These are phyloP conservation scores for Zychaea mexicana DNA, from an alignment of 371 early-diverging fungal species.

Conservation along the genomic window DNA sequence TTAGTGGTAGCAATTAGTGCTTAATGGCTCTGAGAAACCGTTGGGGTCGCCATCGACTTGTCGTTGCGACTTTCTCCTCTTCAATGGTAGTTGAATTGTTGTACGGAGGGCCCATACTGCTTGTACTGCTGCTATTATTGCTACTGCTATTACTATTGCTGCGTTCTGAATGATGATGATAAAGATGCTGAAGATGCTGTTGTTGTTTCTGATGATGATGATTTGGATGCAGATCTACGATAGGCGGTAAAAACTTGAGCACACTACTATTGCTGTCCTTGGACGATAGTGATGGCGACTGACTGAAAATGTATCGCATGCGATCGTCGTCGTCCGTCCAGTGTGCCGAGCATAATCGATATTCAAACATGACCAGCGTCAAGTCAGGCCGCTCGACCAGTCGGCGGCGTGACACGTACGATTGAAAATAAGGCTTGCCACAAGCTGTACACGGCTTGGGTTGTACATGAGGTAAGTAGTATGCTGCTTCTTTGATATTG, in stretches of 20 bases:
- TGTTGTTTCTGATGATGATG: background rate
- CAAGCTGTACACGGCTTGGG: constrained; percentile 83
- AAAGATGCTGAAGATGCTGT: no score
- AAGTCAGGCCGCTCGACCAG: constrained; percentile 58
- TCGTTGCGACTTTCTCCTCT: background rate
- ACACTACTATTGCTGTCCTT: background rate
- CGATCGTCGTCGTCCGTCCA: constrained; percentile 75
- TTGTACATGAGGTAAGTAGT: constrained; percentile 57
- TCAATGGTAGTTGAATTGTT: background rate
- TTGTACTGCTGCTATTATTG: no score
- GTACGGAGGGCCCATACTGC: background rate
- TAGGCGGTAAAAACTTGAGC: constrained; percentile 1
- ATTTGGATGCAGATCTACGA: background rate
- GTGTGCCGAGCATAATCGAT: constrained; percentile 75
- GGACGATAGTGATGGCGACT: background rate
- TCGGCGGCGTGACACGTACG: constrained; percentile 59
- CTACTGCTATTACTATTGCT: no score
- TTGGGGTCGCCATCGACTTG: background rate
- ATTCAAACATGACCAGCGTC: constrained; percentile 62
- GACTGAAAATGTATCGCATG: constrained; percentile 26
- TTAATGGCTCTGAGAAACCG: background rate
- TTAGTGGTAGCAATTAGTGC: no score
- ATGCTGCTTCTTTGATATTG: constrained; percentile 54
- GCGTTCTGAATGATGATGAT: background rate
- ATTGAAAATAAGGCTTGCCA: constrained; percentile 81